Evolutionary conservation across 805 yeast species (phyloP).

Genomic region (Zygoascus bituminiphila): DNA sequence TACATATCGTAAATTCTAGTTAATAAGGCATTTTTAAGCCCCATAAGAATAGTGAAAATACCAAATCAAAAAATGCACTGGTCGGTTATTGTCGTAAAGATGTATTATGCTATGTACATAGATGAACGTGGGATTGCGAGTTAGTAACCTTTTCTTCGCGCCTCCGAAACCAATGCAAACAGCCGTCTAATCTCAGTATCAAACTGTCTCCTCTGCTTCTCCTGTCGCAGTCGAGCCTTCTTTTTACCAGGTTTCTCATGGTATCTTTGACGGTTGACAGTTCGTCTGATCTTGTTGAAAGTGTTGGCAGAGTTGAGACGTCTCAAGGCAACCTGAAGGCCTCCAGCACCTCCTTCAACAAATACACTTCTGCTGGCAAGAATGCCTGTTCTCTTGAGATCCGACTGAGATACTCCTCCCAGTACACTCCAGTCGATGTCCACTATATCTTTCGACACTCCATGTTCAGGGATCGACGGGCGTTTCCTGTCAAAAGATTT

Average conservation of each 20-base stretch:
- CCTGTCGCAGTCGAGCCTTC: conserved; percentile 23
- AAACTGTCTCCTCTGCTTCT: conserved; percentile 27
- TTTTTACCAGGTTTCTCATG: conserved; percentile 31
- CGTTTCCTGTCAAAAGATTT: neutral
- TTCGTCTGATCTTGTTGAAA: conserved; percentile 23
- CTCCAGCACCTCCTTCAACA: conserved; percentile 18
- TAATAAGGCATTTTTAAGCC: no score
- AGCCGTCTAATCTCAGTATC: conserved; percentile 27
- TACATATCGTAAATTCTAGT: no score
- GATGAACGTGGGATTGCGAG: neutral
- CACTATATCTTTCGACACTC: neutral
- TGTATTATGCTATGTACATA: neutral
- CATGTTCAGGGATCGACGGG: neutral
- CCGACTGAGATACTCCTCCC: conserved; percentile 10
- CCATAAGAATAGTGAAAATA: neutral
- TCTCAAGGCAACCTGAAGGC: conserved; percentile 20
- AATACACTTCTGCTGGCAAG: conserved; percentile 27
- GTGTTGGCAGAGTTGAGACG: conserved; percentile 23
- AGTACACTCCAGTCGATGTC: conserved; percentile 6
- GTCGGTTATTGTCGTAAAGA: neutral
- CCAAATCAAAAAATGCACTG: neutral
- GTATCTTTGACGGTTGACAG: conserved; percentile 22
- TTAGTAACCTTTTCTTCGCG: conserved; percentile 24
- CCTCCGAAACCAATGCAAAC: conserved; percentile 29
- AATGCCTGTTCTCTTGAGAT: conserved; percentile 27